Conservation (phyloP, 2,329 filamentous ascomycete species). For the Ascosphaera acerosa region DNA sequence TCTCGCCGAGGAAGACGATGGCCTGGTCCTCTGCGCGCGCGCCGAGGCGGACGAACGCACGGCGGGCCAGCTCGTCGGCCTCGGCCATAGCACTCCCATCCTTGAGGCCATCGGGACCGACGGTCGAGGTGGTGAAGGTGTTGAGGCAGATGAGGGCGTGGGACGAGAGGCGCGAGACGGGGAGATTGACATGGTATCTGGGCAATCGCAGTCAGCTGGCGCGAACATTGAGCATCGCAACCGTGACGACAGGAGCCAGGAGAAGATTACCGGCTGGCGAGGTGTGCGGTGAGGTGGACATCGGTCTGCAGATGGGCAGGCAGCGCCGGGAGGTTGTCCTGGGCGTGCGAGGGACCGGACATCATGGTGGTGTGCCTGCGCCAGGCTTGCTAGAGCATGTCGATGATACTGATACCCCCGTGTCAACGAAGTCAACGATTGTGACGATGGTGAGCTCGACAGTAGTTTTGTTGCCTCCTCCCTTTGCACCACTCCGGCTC, state of each 20-base stretch:
- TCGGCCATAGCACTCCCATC: conserved; percentile 82
- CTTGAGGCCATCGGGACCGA: conserved; percentile 71
- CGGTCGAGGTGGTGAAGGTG: conserved; percentile 73
- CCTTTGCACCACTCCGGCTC: too few relatives aligned
- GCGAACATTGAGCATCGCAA: not conserved
- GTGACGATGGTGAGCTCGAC: too few relatives aligned
- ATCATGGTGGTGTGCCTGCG: too few relatives aligned
- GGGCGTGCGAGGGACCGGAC: conserved; percentile 41
- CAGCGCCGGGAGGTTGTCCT: conserved; percentile 68
- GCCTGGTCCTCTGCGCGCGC: conserved; percentile 83
- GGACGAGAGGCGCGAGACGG: conserved; percentile 70
- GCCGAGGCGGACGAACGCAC: conserved; percentile 65
- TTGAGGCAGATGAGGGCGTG: conserved; percentile 83
- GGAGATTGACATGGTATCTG: conserved; percentile 75
- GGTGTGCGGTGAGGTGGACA: conserved; percentile 25
- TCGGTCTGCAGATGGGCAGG: conserved; percentile 39
- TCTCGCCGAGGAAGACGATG: conserved; percentile 86
- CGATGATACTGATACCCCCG: too few relatives aligned
- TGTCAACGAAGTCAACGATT: too few relatives aligned
- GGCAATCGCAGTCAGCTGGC: not conserved
- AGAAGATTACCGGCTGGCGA: conserved; percentile 26
- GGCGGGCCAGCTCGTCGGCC: conserved; percentile 71
- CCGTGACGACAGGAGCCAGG: not conserved
- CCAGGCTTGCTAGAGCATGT: too few relatives aligned
- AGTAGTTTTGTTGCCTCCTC: too few relatives aligned